Base-by-base conservation (phyloP, 2,329 filamentous ascomycete genomes). In the Microcyclospora tardicrescens region DNA sequence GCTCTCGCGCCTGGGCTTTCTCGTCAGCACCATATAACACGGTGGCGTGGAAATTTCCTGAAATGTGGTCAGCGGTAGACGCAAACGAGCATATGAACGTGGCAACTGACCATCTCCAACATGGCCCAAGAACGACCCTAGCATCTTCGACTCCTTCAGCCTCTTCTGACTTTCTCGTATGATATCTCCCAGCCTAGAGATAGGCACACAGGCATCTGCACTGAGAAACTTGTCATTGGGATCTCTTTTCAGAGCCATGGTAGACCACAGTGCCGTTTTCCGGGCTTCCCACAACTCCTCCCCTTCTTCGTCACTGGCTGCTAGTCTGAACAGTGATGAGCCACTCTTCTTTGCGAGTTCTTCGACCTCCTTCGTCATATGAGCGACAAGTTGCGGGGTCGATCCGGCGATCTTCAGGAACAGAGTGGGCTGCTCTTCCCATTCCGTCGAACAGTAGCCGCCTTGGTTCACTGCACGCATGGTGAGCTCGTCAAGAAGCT, bases 401-500 rank as follows among this genome's bases (percentile, higher is more conserved):
- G 79, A 83, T 8, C 81, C 81, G 0, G 75, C 69, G 51, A 84
- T 84, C 61, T 84, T 84, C 63, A 86, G 75, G 52, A 86, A 86
- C 2, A 86, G 63, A 0, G 81, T 85, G 0, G 81, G 77, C 0
- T 64, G 62, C 53, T 84, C 80, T 41, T 73, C 72, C 81, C 81
- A 86, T 29, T 64, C 65, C 16, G 77, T 73, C 28, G 69, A 69
- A 0, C 75, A 77, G 55, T 67, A 71, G 16, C 79, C 79, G 1
- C 77, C 73, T 19, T 72, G 65, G 62, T 84, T 84, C 49, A 84
- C 74, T 32, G 79, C 74, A 36, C 66, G 61, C 79, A 95, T 94
- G 65, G 93, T 85, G 41, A 86, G 80, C 56, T 93, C 86, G 62
- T 95, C 87, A 16, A 95, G 68, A 41, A 95, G 81, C 64, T 95